Conservation (phyloP, 306 rosid genomes). For the Senna siamea region DNA sequence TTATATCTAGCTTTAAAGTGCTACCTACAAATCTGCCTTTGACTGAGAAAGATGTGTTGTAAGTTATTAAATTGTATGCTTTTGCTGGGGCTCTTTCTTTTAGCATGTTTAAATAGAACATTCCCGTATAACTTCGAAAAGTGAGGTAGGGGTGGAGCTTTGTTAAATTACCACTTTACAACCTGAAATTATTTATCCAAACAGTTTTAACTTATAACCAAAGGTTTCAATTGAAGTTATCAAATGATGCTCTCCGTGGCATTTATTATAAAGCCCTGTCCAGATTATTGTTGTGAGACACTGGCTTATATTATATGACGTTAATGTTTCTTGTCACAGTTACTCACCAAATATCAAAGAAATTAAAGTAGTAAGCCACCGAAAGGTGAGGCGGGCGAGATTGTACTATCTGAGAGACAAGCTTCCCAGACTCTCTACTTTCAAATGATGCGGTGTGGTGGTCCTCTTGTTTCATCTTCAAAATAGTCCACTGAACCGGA, state of each 20-base stretch:
- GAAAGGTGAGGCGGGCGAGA: conserved; percentile 93
- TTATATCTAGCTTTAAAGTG: background rate
- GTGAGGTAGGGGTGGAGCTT: background rate
- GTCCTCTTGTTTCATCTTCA: conserved; percentile 33
- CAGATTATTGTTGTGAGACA: conserved; percentile 18
- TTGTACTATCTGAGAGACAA: conserved; percentile 87
- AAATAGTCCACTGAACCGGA: conserved; percentile 35
- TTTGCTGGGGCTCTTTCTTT: background rate
- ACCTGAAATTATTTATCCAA: background rate
- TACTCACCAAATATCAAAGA: conserved; percentile 96
- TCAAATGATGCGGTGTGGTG: conserved; percentile 62
- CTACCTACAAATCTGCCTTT: background rate
- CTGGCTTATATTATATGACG: conserved; percentile 20
- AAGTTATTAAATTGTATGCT: background rate
- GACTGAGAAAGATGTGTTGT: background rate
- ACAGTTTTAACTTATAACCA: background rate
- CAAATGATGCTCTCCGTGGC: background rate
- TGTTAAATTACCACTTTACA: background rate
- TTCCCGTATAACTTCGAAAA: background rate
- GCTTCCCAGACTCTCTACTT: conserved; percentile 94
- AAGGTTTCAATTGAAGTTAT: background rate
- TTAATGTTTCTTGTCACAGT: conserved; percentile 52
- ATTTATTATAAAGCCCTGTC: conserved; percentile 10
- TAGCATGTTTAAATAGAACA: background rate
- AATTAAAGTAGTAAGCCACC: conserved; percentile 73